Evolutionary conservation across 208 protist species (phyloP).

Genomic region (Acanthamoeba castellanii): DNA sequence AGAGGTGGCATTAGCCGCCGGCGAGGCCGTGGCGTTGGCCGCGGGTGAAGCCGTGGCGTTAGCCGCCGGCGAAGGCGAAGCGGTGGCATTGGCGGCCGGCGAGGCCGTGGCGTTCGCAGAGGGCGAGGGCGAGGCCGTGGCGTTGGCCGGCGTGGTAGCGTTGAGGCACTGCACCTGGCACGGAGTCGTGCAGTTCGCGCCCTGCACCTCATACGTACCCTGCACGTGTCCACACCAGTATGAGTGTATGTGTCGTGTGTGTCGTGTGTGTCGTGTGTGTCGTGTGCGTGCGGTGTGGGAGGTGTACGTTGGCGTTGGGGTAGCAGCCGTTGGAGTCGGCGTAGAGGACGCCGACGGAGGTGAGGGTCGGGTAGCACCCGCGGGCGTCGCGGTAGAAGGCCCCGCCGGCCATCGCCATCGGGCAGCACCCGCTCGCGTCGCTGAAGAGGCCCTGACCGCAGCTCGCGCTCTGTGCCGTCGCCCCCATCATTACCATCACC

Average conservation of each 20-base stretch:
- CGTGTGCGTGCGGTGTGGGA: too few species aligned
- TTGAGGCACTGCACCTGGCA: not conserved
- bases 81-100: too few species aligned
- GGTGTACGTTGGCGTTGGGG: not conserved
- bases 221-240: not conserved
- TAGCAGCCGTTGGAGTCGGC: constrained; percentile 51
- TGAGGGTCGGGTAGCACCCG: constrained; percentile 11
- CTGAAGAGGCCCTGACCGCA: not conserved
- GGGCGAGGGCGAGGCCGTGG: too few species aligned
- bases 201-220: not conserved
- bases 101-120: too few species aligned
- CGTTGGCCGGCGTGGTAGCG: too few species aligned
- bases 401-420: not conserved
- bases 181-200: not conserved
- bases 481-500: too few species aligned
- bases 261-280: too few species aligned
- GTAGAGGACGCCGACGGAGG: constrained; percentile 3
- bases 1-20: not conserved
- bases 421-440: constrained; percentile 40
- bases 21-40: too few species aligned
- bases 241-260: not conserved
- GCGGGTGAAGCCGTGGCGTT: too few species aligned
- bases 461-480: not conserved
- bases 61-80: too few species aligned
- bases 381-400: not conserved